Evolutionary conservation across 805 yeast species (phyloP), one percentile per base, ranked within the genome.

Genomic region (Nakazawaea holstii): DNA sequence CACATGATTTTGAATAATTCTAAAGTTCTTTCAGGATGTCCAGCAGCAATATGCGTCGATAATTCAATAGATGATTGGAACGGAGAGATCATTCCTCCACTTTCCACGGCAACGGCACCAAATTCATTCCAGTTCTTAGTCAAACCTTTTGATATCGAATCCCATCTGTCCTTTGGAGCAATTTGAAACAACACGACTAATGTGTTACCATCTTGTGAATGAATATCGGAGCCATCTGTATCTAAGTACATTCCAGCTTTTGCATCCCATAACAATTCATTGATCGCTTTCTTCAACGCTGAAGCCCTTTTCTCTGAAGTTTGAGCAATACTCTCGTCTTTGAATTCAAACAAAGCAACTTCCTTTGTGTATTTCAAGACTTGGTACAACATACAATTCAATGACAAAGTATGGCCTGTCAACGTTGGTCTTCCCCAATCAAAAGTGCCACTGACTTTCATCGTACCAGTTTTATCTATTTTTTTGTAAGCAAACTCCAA

Each of bases 391-490:
- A 49, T 40, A 30, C 48, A 44, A 33, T 49, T 49, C 39, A 46
- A 45, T 5, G 49, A 36, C 24, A 46, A 20, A 3, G 49, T 37
- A 40, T 49, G 49, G 6, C 45, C 45, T 24, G 17, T 28, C 38
- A 49, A 40, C 11, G 39, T 36, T 10, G 47, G 49, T 39, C 51
- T 39, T 7, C 51, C 51, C 51, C 51, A 49, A 38, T 49, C 51
- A 11, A 49, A 46, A 14, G 48, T 45, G 13, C 45, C 28, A 3
- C 27, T 39, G 28, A 39, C 35, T 40, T 49, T 45, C 39, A 49
- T 39, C 4, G 36, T 20, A n/a, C 51, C 51, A 3, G 45, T 39
- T n/a, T 40, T 37, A 40, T 45, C 48, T 14, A 49, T 43, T 27
- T 49, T 39, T 4, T 24, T 29, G 20, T 36, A 35, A 17, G 38